Evolutionary conservation across 192 early-diverging fungal species (phyloP).

Genomic region (Allomyces arbusculus): DNA sequence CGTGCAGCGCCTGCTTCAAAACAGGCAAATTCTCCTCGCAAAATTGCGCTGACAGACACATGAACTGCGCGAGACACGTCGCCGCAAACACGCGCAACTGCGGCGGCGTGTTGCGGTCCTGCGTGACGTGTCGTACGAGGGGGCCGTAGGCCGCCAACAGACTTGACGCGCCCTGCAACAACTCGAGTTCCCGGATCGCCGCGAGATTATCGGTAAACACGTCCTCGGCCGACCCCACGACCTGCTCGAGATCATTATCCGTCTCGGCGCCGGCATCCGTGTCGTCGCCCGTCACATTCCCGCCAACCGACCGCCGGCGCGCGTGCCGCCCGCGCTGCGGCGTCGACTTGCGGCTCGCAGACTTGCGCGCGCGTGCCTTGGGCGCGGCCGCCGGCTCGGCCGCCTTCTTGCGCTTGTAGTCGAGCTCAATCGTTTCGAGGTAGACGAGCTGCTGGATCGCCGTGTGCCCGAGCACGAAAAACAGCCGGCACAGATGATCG

Average conservation of each 20-base stretch:
- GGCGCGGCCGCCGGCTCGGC: background rate
- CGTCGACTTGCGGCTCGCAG: slow-evolving; percentile 13
- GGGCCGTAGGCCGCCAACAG: slow-evolving; percentile 64
- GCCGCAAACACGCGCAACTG: background rate
- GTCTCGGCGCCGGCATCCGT: slow-evolving; percentile 9
- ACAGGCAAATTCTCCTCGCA: slow-evolving; percentile 84
- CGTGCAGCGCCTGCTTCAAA: slow-evolving; percentile 72
- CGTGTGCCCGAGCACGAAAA: slow-evolving; percentile 86
- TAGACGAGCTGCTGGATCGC: slow-evolving; percentile 93
- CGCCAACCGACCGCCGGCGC: slow-evolving; percentile 1
- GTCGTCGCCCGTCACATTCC: background rate
- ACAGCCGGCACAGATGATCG: slow-evolving; percentile 60
- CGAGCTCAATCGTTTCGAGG: slow-evolving; percentile 79
- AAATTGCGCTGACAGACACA: slow-evolving; percentile 89
- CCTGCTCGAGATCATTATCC: slow-evolving; percentile 81
- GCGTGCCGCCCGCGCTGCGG: slow-evolving; percentile 7
- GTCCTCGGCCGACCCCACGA: slow-evolving; percentile 82
- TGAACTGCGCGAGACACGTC: slow-evolving; percentile 52
- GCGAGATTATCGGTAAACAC: slow-evolving; percentile 79
- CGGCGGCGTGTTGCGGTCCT: background rate
- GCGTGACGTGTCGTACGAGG: slow-evolving; percentile 46
- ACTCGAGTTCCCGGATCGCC: slow-evolving; percentile 73
- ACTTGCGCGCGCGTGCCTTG: background rate
- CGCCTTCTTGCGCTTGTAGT: slow-evolving; percentile 40
- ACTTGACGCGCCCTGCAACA: slow-evolving; percentile 58